Evolutionary conservation across 805 yeast species (phyloP), one percentile per base, ranked within the genome.

Genomic region (Millerozyma acaciae): DNA sequence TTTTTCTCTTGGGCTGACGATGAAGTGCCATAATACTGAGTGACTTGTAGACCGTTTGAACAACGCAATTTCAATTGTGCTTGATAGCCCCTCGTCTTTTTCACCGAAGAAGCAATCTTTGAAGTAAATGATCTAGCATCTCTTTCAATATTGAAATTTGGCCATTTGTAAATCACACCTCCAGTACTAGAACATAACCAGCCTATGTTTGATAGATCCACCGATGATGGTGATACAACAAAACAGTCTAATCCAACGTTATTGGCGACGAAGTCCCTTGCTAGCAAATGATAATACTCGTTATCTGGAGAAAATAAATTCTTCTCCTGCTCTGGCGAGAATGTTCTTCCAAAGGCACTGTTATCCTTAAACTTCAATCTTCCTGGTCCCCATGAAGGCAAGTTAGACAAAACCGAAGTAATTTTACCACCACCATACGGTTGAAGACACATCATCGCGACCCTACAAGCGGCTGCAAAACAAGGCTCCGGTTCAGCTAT

Each of bases 311-410:
- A 65, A 45, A 80, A 70, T 9, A 78, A 60, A 16, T 67, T 73
- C 42, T 75, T 74, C 30, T 72, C 74, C 14, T 50, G 49, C 33
- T 63, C 70, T 0, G 67, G 59, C 2, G 69, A 54, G 31, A 67
- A 64, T 16, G 57, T 48, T 15, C 75, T 67, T 4, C 68, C 67
- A 10, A 62, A 62, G 4, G 58, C 43, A 28, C 56, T 56, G 38
- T 55, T 55, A 16, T 63, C 62, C 44, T 70, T 75, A 34, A 57
- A 60, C n/a, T 65, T 60, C 34, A 82, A 66, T 7, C 72, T 65
- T 4, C 96, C 96, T 0, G 87, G 81, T 1, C 95, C 96, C 71
- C 78, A 71, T 1, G 85, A 72, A 5, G 98, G 96, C 24, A 87
- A 55, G 2, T 79, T 62, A 2, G 85, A 70, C 26, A 89, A 59